Percentiles rank a stretch among this genome's conserved stretches.
These are phyloP conservation scores for Eragrostis curvula DNA, from an alignment of 176 grass and related monocot genomes.

Conservation along the genomic window DNA sequence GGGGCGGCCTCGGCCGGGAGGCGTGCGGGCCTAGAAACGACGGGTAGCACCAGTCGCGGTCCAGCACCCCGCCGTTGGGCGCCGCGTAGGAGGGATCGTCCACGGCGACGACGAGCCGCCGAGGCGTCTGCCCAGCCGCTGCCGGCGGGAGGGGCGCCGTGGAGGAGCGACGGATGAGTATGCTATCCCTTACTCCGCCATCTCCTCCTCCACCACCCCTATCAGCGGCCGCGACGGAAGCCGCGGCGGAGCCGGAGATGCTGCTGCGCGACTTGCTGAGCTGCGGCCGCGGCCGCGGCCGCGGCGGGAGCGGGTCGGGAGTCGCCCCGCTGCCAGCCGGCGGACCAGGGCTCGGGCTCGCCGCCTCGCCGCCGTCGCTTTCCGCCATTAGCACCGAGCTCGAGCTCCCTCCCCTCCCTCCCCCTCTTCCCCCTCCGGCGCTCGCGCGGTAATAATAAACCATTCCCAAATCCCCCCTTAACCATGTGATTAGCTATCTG, in stretches of 20 bases:
- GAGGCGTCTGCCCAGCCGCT: conserved; percentile 19
- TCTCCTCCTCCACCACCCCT: neutral
- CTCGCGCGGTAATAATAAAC: conserved; percentile 27
- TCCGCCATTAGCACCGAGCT: conserved; percentile 58
- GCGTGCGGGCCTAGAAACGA: conserved; percentile 80
- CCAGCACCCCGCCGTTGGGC: conserved; percentile 59
- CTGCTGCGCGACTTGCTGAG: conserved; percentile 56
- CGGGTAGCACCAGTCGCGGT: conserved; percentile 87
- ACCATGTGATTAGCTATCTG: conserved; percentile 35
- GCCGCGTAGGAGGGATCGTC: conserved; percentile 58
- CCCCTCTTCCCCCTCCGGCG: conserved; percentile 1
- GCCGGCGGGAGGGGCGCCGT: conserved; percentile 38
- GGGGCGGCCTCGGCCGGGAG: conserved; percentile 48
- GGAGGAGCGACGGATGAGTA: conserved; percentile 46
- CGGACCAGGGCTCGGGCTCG: conserved; percentile 20
- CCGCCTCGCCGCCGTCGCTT: conserved; percentile 51
- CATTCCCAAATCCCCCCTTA: conserved; percentile 37
- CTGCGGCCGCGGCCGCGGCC: conserved; percentile 50
- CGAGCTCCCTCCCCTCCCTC: conserved; percentile 9
- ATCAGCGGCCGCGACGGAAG: conserved; percentile 29
- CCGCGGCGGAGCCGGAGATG: conserved; percentile 33
- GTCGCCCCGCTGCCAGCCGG: conserved; percentile 14
- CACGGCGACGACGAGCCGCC: conserved; percentile 67
- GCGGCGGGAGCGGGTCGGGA: conserved; percentile 32
- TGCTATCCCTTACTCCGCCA: conserved; percentile 14